Conservation (phyloP, 2,329 filamentous ascomycete species). For the Colletotrichum lupini region DNA sequence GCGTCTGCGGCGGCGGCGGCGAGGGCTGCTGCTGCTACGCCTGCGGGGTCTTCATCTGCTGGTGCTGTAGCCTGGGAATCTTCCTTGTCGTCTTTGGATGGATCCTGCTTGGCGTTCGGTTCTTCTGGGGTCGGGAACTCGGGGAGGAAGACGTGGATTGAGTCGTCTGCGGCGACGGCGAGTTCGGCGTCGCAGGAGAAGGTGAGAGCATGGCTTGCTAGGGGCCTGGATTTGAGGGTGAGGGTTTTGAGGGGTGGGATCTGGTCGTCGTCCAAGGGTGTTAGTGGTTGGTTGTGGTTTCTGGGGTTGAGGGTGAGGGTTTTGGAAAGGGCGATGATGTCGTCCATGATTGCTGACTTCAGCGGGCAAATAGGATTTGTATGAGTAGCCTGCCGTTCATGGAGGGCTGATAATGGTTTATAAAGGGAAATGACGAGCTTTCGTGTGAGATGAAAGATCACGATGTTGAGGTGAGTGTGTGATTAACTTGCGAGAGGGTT, state of each 20-base stretch:
- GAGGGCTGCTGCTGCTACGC: constrained; percentile 41
- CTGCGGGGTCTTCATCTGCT: constrained; percentile 41
- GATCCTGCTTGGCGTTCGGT: not conserved
- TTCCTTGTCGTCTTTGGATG: constrained; percentile 15
- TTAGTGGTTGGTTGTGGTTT: not conserved
- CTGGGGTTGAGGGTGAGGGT: not conserved
- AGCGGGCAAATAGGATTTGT: rapidly evolving
- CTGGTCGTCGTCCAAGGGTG: constrained; percentile 38
- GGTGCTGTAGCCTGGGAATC: not conserved
- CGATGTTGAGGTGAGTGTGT: not conserved
- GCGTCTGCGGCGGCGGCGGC: constrained; percentile 27
- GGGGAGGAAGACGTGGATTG: constrained; percentile 62
- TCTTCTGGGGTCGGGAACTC: constrained; percentile 48
- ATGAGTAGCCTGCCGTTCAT: not conserved
- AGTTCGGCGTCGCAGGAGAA: constrained; percentile 70
- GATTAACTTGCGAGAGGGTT: too few species aligned
- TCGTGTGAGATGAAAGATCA: not conserved
- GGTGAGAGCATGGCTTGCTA: constrained; percentile 54
- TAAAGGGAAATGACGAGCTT: not conserved
- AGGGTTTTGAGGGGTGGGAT: constrained; percentile 60
- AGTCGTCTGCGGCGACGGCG: constrained; percentile 67
- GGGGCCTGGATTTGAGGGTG: constrained; percentile 54
- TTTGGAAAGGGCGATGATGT: not conserved
- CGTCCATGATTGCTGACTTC: not conserved
- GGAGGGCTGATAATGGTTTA: not conserved